Conservation (phyloP, 116 monocot species). For the Cymodocea nodosa region DNA sequence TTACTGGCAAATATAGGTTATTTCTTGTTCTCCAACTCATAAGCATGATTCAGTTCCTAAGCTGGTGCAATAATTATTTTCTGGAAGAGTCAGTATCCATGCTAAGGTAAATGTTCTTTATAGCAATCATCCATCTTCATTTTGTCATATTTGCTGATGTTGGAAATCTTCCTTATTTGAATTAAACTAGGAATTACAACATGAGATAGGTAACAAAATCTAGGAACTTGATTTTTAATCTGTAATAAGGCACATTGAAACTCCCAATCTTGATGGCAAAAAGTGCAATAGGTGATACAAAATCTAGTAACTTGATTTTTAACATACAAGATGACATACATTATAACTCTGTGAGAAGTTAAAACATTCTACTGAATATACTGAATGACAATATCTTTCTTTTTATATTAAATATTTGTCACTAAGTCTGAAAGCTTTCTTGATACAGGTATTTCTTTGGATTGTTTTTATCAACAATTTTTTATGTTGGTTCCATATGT, state of each 20-base stretch:
- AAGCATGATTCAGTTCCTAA: conserved; percentile 50
- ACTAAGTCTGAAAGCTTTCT: not conserved
- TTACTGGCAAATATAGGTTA: conserved; percentile 21
- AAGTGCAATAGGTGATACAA: too few relatives aligned
- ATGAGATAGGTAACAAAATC: too few relatives aligned
- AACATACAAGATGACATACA: too few relatives aligned
- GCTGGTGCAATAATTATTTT: conserved; percentile 38
- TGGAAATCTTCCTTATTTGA: not conserved
- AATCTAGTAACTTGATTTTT: too few relatives aligned
- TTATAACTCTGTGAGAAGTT: too few relatives aligned
- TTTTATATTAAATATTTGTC: too few relatives aligned
- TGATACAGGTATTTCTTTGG: conserved; percentile 38
- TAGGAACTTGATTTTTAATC: too few relatives aligned
- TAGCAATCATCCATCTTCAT: not conserved
- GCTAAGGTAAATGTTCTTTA: conserved; percentile 23
- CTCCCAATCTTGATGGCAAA: too few relatives aligned
- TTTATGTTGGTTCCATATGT: conserved; percentile 32
- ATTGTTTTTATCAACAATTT: conserved; percentile 42
- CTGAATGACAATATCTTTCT: too few relatives aligned
- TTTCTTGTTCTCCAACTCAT: conserved; percentile 67
- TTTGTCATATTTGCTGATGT: not conserved
- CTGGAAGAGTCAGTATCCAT: conserved; percentile 35
- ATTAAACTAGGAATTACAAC: too few relatives aligned
- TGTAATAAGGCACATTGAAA: too few relatives aligned
- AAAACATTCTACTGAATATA: too few relatives aligned